phyloP scores from a whole-genome alignment of 108 stramenopile genomes.

The Nitzschia sp. region DNA sequence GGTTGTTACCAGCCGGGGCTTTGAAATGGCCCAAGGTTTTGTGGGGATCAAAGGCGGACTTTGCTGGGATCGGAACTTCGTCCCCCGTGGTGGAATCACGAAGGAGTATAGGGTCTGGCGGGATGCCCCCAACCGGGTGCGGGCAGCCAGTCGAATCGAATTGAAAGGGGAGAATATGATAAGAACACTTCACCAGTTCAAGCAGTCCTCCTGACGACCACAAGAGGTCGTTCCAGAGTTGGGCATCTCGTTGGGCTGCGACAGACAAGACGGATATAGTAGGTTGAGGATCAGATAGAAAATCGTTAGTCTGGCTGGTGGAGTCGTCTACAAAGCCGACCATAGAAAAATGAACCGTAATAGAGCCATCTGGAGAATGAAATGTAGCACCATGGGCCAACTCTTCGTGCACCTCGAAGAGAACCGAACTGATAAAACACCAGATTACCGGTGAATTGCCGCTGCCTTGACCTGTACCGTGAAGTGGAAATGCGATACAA shows the following conservation, averaged over 20 bases:
- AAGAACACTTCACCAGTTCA: background rate
- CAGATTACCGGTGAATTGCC: constrained; percentile 1
- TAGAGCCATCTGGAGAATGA: background rate
- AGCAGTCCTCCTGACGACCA: background rate
- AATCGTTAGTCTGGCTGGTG: background rate
- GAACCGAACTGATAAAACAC: background rate
- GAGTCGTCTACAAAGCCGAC: background rate
- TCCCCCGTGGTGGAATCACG: too few relatives aligned
- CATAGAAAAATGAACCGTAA: background rate
- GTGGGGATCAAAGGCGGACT: too few relatives aligned
- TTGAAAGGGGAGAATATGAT: background rate
- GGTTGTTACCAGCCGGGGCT: background rate
- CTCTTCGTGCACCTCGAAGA: background rate
- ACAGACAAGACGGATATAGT: background rate
- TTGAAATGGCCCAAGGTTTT: background rate
- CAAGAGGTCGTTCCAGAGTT: background rate
- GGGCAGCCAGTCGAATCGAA: background rate
- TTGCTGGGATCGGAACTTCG: background rate
- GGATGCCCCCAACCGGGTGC: background rate
- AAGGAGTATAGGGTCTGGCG: background rate
- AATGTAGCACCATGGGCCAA: background rate
- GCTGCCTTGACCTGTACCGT: constrained; percentile 1
- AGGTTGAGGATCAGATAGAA: background rate
- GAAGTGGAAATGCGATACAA: background rate
- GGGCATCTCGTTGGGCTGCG: background rate